A percentile compares a stretch with the other conserved stretches of the same genome.
phyloP scores from a whole-genome alignment of 192 early-diverging fungal genomes.

The Coemansia sp. region DNA sequence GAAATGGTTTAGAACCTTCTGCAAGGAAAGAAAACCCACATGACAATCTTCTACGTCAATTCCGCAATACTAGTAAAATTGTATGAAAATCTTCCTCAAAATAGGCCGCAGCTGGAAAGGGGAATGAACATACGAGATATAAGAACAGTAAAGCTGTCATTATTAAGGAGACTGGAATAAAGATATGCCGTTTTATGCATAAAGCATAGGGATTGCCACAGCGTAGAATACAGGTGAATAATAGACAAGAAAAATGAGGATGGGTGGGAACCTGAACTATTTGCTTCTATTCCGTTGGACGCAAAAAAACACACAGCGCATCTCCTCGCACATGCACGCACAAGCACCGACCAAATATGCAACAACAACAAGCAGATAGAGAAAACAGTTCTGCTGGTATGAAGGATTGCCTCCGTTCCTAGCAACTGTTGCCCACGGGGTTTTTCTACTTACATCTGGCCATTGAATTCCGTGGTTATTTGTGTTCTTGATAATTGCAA shows the following conservation, averaged over 20 bases:
- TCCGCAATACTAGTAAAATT: background rate
- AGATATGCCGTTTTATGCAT: background rate
- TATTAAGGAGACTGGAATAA: background rate
- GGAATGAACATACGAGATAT: background rate
- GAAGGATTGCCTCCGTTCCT: background rate
- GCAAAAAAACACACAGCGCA: background rate
- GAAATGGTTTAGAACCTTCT: background rate
- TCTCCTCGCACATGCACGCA: background rate
- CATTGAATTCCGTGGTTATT: too few relatives aligned
- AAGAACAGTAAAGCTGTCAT: background rate
- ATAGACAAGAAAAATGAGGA: too few relatives aligned
- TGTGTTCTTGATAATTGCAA: too few relatives aligned
- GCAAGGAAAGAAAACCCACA: background rate
- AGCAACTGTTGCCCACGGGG: background rate
- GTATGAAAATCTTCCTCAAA: background rate
- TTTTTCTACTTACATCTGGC: too few relatives aligned
- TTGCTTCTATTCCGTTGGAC: background rate
- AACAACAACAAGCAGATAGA: background rate
- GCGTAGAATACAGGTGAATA: too few relatives aligned
- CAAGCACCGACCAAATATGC: background rate
- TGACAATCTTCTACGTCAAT: background rate
- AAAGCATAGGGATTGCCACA: background rate
- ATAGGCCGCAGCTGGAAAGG: background rate
- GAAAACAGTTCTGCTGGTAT: background rate
- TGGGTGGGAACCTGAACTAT: background rate